These are phyloP conservation scores for Rhizopogon vinicolor DNA, from an alignment of 768 basidiomycete genomes.

Conservation along the genomic window DNA sequence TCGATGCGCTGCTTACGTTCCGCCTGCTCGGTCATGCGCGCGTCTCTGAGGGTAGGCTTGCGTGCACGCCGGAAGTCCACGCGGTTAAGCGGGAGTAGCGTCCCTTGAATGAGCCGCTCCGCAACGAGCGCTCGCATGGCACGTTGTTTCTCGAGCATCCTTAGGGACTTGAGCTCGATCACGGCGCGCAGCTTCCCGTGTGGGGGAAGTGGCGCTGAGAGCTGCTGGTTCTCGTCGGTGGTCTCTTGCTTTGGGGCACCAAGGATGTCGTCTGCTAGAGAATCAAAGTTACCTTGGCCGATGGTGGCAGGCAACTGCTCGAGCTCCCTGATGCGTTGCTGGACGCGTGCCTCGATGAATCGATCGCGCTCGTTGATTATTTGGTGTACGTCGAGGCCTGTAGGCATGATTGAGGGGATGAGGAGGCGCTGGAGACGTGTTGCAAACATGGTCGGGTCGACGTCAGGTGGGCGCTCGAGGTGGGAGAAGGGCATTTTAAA, in stretches of 20 bases:
- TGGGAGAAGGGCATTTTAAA: constrained; percentile 81
- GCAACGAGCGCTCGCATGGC: constrained; percentile 80
- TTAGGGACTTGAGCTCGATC: constrained; percentile 90
- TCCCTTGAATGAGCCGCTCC: constrained; percentile 82
- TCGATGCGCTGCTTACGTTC: constrained; percentile 91
- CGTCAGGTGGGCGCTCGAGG: constrained; percentile 60
- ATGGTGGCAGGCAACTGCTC: constrained; percentile 75
- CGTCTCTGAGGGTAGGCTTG: constrained; percentile 85
- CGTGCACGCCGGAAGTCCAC: constrained; percentile 84
- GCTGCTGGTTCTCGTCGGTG: constrained; percentile 19
- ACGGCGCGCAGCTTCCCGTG: constrained; percentile 85
- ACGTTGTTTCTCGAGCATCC: constrained; percentile 89
- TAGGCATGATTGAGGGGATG: constrained; percentile 86
- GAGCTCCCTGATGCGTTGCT: constrained; percentile 86
- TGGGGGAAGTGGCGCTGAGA: constrained; percentile 30
- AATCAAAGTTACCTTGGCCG: constrained; percentile 69
- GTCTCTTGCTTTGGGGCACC: constrained; percentile 1
- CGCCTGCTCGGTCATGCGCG: constrained; percentile 80
- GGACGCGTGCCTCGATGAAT: constrained; percentile 84
- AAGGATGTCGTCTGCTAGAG: constrained; percentile 35
- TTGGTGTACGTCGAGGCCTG: constrained; percentile 88
- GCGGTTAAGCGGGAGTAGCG: constrained; percentile 87
- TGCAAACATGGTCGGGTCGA: constrained; percentile 57
- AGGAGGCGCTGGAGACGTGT: constrained; percentile 77
- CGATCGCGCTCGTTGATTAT: constrained; percentile 89